phyloP scores from a whole-genome alignment of 306 rosid species.

The Fragaria iinumae region DNA sequence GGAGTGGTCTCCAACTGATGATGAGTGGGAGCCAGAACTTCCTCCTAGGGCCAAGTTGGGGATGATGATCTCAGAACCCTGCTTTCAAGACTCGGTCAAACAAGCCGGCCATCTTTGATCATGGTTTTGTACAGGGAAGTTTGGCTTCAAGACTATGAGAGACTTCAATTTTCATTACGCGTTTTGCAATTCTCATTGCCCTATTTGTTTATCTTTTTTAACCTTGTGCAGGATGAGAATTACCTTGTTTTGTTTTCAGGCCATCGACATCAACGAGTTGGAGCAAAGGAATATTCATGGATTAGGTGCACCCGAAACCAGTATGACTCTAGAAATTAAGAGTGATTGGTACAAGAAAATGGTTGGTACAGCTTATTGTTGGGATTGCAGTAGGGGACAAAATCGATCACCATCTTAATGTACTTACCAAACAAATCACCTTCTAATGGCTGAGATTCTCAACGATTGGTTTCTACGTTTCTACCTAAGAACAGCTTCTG shows the following conservation, averaged over 20 bases:
- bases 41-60: not conserved
- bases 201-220: not conserved
- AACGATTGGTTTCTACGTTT: not conserved
- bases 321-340: not conserved
- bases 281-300: not conserved
- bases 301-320: not conserved
- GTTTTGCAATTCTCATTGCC: not conserved
- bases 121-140: not conserved
- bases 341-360: not conserved
- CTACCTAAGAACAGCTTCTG: not conserved
- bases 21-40: constrained; percentile 1
- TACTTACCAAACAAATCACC: not conserved
- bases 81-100: not conserved
- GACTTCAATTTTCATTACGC: not conserved
- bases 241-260: not conserved
- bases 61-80: not conserved
- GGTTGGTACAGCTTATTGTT: not conserved
- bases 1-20: not conserved
- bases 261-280: not conserved
- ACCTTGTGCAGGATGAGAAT: not conserved
- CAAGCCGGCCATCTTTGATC: not conserved
- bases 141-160: not conserved
- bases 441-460: not conserved
- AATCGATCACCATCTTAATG: not conserved
- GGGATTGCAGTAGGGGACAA: not conserved